Evolutionary conservation across 495 filamentous ascomycete genomes (phyloP), one percentile per base, ranked within the genome.

Genomic region (Penicillium pulvis): DNA sequence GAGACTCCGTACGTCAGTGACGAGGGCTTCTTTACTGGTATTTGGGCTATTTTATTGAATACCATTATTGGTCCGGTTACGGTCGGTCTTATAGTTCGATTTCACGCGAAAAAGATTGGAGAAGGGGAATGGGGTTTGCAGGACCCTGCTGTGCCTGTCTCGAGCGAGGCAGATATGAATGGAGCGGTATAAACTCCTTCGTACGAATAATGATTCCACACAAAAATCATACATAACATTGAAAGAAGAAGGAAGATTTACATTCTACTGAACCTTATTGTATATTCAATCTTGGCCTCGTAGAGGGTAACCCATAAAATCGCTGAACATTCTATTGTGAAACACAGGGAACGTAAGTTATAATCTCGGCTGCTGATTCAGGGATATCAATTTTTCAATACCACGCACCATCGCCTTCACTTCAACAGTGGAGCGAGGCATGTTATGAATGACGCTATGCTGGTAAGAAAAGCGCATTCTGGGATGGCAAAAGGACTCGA

Each of bases 11-110:
- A 68, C 41, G 68, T 74, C 1, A 71, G 65, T 12, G 47, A 67
- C 14, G 70, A 72, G 7, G 71, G 70, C 0, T 92, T 89, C 60
- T 76, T 91, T 14, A 76, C 90, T 20, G 83, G 84, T 0, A 80
- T 85, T 1, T 92, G 88, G 90, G 90, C 89, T 2, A 87, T 90
- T 26, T 75, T 90, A 11, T 62, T 92, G 1, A 90, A 88, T 59
- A 92, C 90, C 0, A 78, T 92, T 26, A 65, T 88, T n/a, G 88
- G 89, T 2, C 89, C 89, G 0, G 62, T 90, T 0, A 71, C 71
- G 4, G 86, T 91, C 0, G 90, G 90, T 1, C 12, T 86, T 11
- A 60, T 88, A 10, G 79, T 90, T 17, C 70, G 71, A 51, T 52
- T 66, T 43, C 61, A 60, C 33, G 70, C 55, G 26, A 45, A 63